Evolutionary conservation across 1,139 yeast species (phyloP).

Genomic region (Debaryomyces udenii): DNA sequence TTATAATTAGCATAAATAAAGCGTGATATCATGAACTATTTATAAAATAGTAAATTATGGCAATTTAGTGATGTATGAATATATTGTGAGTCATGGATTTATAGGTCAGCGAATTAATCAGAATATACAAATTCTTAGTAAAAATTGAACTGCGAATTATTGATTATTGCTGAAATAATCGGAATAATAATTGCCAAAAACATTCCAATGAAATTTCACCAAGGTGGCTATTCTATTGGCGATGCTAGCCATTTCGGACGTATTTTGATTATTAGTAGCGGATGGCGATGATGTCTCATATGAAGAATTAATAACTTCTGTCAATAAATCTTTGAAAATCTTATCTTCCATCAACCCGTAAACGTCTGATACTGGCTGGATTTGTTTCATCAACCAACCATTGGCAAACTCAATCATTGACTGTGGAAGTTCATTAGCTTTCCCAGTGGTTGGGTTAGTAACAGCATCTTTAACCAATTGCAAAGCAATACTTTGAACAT

Average conservation of each 20-base stretch:
- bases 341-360: conserved; percentile 78
- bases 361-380: conserved; percentile 80
- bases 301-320: conserved; percentile 32
- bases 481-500: conserved; percentile 70
- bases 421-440: conserved; percentile 32
- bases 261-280: conserved; percentile 18
- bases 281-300: conserved; percentile 12
- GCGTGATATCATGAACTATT: conserved; percentile 10
- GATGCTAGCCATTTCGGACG: conserved; percentile 51
- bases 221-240: conserved; percentile 58
- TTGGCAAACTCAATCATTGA: conserved; percentile 64
- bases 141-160: no score
- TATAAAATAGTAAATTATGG: conserved; percentile 3
- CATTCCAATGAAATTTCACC: conserved; percentile 73
- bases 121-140: no score
- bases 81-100: no score
- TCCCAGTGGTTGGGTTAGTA: conserved; percentile 10
- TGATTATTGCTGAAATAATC: conserved; percentile 23
- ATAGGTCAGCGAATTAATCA: no score
- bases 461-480: conserved; percentile 60
- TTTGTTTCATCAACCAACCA: conserved; percentile 82
- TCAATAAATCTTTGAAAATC: conserved; percentile 54
- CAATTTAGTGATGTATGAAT: not conserved
- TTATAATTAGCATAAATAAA: conserved; percentile 6
- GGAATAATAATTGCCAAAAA: conserved; percentile 60